Conservation (phyloP, 805 yeast species). For the Yarrowia keelungensis region DNA sequence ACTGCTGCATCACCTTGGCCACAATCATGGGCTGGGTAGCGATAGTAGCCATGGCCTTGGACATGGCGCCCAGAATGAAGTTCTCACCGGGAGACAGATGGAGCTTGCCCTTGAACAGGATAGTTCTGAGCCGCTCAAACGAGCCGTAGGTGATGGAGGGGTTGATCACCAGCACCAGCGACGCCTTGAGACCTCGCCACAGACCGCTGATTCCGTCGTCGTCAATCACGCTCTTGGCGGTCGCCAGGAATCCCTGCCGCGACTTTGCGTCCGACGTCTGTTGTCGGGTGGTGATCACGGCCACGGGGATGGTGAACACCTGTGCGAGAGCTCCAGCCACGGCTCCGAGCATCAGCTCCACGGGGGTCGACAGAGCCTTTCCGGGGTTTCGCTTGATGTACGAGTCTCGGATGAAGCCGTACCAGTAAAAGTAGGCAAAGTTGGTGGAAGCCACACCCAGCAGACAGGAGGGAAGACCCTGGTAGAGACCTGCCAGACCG, state of each 20-base stretch:
- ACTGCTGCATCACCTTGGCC: constrained; percentile 81
- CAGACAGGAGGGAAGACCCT: constrained; percentile 71
- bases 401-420: constrained; percentile 68
- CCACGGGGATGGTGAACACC: constrained; percentile 79
- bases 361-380: constrained; percentile 57
- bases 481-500: constrained; percentile 74
- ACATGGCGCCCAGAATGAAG: constrained; percentile 76
- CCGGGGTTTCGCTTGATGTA: constrained; percentile 56
- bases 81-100: constrained; percentile 67
- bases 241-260: constrained; percentile 50
- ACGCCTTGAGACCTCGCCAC: constrained; percentile 86
- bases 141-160: constrained; percentile 89
- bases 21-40: constrained; percentile 86
- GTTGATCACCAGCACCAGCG: constrained; percentile 76
- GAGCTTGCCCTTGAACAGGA: constrained; percentile 54
- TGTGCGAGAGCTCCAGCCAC: constrained; percentile 84
- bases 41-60: constrained; percentile 80
- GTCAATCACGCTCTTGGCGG: constrained; percentile 60
- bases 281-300: constrained; percentile 71
- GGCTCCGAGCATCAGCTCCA: constrained; percentile 77
- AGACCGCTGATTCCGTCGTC: constrained; percentile 74
- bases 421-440: constrained; percentile 88
- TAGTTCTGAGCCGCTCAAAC: constrained; percentile 67
- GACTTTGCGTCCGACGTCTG: constrained; percentile 44
- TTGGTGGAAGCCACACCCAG: constrained; percentile 77